Conservation (phyloP, 2,329 filamentous ascomycete genomes). For the Claviceps maximensis region DNA sequence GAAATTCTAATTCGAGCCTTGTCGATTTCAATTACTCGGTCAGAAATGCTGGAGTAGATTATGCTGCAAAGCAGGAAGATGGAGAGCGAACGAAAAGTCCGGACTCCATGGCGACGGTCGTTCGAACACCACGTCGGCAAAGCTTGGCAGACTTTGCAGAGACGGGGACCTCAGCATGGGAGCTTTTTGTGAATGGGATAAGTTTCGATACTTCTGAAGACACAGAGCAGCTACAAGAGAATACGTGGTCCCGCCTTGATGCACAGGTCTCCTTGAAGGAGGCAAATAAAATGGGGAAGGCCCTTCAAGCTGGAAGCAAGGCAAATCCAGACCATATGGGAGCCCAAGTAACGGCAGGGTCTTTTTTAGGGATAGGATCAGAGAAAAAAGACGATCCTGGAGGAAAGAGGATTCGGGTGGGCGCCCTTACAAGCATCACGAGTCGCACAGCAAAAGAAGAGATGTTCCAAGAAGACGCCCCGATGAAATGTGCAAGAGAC, state of each 20-base stretch:
- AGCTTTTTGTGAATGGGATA: constrained; percentile 21
- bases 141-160: constrained; percentile 12
- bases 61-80: not conserved
- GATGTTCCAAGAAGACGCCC: not conserved
- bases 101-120: constrained; percentile 24
- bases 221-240: not conserved
- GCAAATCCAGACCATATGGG: constrained; percentile 2
- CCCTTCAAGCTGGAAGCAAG: not conserved
- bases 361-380: constrained; percentile 4
- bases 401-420: not conserved
- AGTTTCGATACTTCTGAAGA: constrained; percentile 13
- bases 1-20: not conserved
- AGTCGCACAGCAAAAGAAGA: not conserved
- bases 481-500: not conserved
- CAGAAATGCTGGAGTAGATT: not conserved
- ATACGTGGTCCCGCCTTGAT: not conserved
- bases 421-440: not conserved
- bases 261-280: not conserved
- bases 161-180: constrained; percentile 12
- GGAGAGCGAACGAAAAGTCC: constrained; percentile 2
- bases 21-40: not conserved
- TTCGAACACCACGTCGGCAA: constrained; percentile 20
- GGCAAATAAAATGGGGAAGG: not conserved
- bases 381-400: not conserved
- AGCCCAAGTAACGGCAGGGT: not conserved